Base-by-base conservation (phyloP, 768 basidiomycete species). In the Podaxis sp. region DNA sequence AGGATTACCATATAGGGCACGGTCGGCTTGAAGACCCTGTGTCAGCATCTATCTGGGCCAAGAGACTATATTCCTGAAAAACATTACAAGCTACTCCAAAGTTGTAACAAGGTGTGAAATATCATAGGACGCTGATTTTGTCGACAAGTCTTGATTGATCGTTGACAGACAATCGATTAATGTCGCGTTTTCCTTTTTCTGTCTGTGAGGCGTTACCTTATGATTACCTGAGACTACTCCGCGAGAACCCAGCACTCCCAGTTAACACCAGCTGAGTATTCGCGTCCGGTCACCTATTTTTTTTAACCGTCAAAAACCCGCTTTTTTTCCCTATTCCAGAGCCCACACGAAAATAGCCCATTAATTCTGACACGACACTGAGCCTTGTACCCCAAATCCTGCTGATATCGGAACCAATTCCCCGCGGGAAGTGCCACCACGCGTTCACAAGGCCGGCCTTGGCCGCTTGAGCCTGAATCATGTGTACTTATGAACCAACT, bases 361-460 rank as follows among this genome's bases (percentile, higher is more conserved):
- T n/a, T 46, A 7, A 17, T 9, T 4, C 4, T 46, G n/a, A 19
- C 22, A 24, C 25, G 22, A 25, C 19, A 4, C 24, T 57, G 38
- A n/a, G 38, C 25, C n/a, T 57, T 57, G 54, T 24, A 33, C 40
- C 43, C 55, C 17, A 43, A 5, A 27, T 43, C 41, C 49, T 27
- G 29, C 57, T 49, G 57, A 50, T 59, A 50, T 52, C 37, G 57
- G 57, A 25, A 50, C 22, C 19, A 22, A 37, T 24, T 46, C 51
- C 22, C 52, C 40, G 52, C 40, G 36, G 49, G 2, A 37, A 49
- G 12, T 24, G n/a, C 7, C 24, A 7, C 1, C 24, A 19, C 7
- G n/a, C 19, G 43, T 41, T n/a, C 40, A 41, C 12, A n/a, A 40
- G 40, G 40, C 4, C 17, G 41, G 41, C 41, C 41, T 1, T 15